Conservation (phyloP, 129 eudicot species). For the Daucus carota region DH1_v3.0 NC_030382.2:38446001-38446500, state of each 20-base stretch:
- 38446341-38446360: background rate
- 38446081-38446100: conserved; percentile 8
- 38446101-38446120: background rate
- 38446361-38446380: background rate
- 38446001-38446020: background rate
- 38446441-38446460: conserved; percentile 4
- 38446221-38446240: background rate
- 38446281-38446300: conserved; percentile 1
- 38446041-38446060: conserved; percentile 3
- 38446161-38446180: background rate
- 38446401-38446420: background rate
- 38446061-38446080: background rate
- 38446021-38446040: background rate
- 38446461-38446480: background rate
- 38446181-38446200: background rate
- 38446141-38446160: conserved; percentile 3
- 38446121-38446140: conserved; percentile 10
- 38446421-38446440: background rate
- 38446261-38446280: background rate
- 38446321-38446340: background rate
- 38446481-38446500: background rate
- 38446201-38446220: background rate
- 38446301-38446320: background rate
- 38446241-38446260: conserved; percentile 2
- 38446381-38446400: conserved; percentile 6